Conservation (phyloP, 176 grass and related monocot genomes). For the Canna indica region DNA sequence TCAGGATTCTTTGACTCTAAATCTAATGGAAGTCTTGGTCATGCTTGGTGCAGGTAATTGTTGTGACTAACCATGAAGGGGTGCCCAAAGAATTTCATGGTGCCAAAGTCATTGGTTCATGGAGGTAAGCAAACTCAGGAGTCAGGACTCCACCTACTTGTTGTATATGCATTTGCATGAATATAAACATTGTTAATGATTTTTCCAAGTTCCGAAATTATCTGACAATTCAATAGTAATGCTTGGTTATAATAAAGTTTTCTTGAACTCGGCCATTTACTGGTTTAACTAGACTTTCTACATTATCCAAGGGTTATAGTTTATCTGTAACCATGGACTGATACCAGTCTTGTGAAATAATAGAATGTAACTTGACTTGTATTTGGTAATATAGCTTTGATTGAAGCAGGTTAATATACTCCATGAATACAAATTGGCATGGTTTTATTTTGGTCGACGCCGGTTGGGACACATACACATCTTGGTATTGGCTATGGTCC, state of each 20-base stretch:
- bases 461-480: not conserved
- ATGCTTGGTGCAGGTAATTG: slow-evolving; percentile 52
- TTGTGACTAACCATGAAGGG: slow-evolving; percentile 90
- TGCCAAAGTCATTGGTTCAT: slow-evolving; percentile 87
- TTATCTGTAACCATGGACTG: not conserved
- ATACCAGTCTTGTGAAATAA: not conserved
- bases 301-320: not conserved
- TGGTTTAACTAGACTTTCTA: not conserved
- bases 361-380: not conserved
- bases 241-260: not conserved
- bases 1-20: not conserved
- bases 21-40: slow-evolving; percentile 1
- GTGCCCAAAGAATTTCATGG: slow-evolving; percentile 86
- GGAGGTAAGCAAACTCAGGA: slow-evolving; percentile 49
- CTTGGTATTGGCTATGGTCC: not conserved
- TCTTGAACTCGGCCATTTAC: not conserved
- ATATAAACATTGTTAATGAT: not conserved
- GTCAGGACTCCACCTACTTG: not conserved
- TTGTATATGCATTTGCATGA: not conserved
- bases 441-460: not conserved
- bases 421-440: not conserved
- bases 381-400: not conserved
- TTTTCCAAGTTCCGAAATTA: not conserved
- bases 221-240: not conserved
- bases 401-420: not conserved